Conservation (phyloP, 2,329 filamentous ascomycete genomes). For the Periconia sp. region DNA sequence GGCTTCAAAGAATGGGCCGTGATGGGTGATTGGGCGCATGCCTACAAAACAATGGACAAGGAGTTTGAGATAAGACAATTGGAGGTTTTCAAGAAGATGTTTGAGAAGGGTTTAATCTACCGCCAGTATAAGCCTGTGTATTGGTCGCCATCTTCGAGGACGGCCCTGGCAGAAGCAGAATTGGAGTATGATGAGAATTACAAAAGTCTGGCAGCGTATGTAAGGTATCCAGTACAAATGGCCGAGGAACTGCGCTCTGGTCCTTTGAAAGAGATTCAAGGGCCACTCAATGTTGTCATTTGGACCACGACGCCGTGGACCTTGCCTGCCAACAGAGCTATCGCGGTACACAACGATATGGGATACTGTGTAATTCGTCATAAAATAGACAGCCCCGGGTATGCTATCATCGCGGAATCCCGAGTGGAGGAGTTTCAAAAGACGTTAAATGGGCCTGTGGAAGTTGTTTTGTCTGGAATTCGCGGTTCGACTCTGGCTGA, state of each 20-base stretch:
- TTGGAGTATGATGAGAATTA: slow-evolving; percentile 80
- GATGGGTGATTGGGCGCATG: slow-evolving; percentile 77
- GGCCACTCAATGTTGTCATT: slow-evolving; percentile 72
- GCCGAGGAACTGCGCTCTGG: slow-evolving; percentile 47
- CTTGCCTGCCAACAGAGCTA: slow-evolving; percentile 85
- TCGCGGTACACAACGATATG: slow-evolving; percentile 76
- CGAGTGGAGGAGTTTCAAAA: slow-evolving; percentile 60
- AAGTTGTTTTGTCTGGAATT: slow-evolving; percentile 59
- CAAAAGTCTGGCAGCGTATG: slow-evolving; percentile 71
- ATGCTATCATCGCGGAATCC: slow-evolving; percentile 71
- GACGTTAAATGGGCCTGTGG: slow-evolving; percentile 36
- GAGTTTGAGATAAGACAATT: slow-evolving; percentile 75
- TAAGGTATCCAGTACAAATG: slow-evolving; percentile 70
- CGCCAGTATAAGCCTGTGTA: slow-evolving; percentile 80
- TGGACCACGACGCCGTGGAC: slow-evolving; percentile 99
- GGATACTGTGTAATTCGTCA: slow-evolving; percentile 68
- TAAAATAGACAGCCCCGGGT: slow-evolving; percentile 45
- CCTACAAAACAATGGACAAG: slow-evolving; percentile 78
- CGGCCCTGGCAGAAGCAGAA: slow-evolving; percentile 81
- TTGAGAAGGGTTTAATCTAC: slow-evolving; percentile 70
- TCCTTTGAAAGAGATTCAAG: slow-evolving; percentile 27
- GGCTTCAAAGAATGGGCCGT: slow-evolving; percentile 73
- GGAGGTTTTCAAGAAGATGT: slow-evolving; percentile 73
- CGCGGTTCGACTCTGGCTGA: slow-evolving; percentile 66
- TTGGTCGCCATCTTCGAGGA: slow-evolving; percentile 79